These are phyloP conservation scores for Lipomyces sp. DNA, from an alignment of 805 yeast genomes.

Conservation along the genomic window DNA sequence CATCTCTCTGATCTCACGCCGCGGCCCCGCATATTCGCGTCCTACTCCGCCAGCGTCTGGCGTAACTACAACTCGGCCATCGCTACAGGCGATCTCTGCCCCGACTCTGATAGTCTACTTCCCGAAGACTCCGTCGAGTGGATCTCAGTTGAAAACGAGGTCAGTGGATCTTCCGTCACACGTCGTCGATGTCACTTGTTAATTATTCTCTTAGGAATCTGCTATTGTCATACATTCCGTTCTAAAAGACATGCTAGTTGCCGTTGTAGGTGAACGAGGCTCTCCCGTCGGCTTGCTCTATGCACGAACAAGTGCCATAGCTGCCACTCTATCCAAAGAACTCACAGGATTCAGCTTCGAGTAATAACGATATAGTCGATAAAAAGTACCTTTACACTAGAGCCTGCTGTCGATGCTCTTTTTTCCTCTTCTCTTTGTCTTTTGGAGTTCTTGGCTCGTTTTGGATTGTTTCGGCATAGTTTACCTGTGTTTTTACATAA, in stretches of 20 bases:
- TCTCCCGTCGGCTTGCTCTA: slow-evolving; percentile 33
- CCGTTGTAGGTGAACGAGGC: slow-evolving; percentile 33
- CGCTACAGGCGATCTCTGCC: not conserved
- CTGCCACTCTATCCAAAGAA: slow-evolving; percentile 30
- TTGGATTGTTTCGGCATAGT: too few species aligned
- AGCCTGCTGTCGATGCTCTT: too few species aligned
- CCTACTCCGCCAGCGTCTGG: slow-evolving; percentile 30
- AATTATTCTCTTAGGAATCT: slow-evolving; percentile 22
- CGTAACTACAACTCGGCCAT: slow-evolving; percentile 12
- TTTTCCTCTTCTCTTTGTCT: too few species aligned
- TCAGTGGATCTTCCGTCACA: slow-evolving; percentile 1
- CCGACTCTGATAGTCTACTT: too few species aligned
- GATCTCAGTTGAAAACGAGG: slow-evolving; percentile 33
- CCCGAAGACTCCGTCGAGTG: slow-evolving; percentile 22
- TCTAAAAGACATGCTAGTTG: slow-evolving; percentile 21
- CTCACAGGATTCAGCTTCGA: slow-evolving; percentile 30
- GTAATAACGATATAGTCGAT: not conserved
- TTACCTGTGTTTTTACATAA: too few species aligned
- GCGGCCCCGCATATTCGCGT: slow-evolving; percentile 30
- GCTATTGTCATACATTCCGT: slow-evolving; percentile 17
- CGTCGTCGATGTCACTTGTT: not conserved
- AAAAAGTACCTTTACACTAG: too few species aligned
- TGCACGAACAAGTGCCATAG: slow-evolving; percentile 31
- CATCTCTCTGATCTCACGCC: slow-evolving; percentile 23
- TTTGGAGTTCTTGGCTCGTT: too few species aligned